Evolutionary conservation across 2,329 filamentous ascomycete species (phyloP), one percentile per base, ranked within the genome.

Genomic region (Orbilia blumenaviensis): DNA sequence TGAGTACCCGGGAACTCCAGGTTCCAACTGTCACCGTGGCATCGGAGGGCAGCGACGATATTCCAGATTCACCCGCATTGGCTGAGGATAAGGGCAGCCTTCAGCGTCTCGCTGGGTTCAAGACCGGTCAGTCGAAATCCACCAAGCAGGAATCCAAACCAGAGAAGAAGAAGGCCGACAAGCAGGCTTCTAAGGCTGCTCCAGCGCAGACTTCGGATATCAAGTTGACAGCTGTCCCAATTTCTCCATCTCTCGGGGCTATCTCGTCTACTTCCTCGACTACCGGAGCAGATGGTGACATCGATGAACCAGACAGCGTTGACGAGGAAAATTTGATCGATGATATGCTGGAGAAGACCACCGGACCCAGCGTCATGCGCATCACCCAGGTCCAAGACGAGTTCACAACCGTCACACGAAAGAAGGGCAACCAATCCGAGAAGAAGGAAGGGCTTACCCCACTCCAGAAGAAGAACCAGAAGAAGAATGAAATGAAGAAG

Each of bases 381-480:
- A 77, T 77, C 36, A 77, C 72, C 27, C 23, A 64, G 1, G 38
- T 25, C 12, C 72, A 66, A 38, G 72, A 77, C 18, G 64, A 69
- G 23, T 77, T 77, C 50, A 69, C 64, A 16, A 77, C 72, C n/a
- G 72, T 77, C 60, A 77, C 58, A 25, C 64, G 64, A 14, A 75
- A 75, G 36, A 75, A 75, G 63, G 71, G 71, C 12, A 32, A 36
- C 23, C 71, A 74, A 38, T 66, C 71, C 10, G 71, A 63, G 36
- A 63, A 63, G 46, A 75, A 75, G 38, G 71, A 69, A 6, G 64
- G 58, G 6, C 72, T 48, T 14, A 77, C 72, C 14, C 21, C 72
- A n/a, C 64, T 71, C 3, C 64, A 77, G 54, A 77, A 77, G 66
- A 77, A 77, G 64, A 71, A 77, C 25, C 72, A 69, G 34, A 77